Percentiles rank a stretch among this genome's conserved stretches.
Conservation (phyloP, 108 stramenopile species). For the Cyclostephanos invisitatus region DNA sequence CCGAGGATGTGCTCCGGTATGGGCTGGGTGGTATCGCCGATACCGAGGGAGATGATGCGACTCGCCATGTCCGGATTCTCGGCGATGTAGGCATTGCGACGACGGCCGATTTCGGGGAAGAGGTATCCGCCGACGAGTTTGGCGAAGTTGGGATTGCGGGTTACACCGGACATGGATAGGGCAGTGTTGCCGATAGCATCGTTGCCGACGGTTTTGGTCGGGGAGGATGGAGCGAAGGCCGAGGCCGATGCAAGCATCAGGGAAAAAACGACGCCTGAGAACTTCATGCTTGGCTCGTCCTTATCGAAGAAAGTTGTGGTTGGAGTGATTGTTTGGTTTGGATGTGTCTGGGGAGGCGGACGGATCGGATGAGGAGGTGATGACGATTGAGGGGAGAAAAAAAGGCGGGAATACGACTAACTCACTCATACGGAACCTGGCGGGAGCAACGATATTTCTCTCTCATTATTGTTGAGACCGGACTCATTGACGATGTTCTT, state of each 20-base stretch:
- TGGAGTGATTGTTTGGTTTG: not conserved
- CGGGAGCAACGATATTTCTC: too few species aligned
- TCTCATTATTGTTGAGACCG: too few species aligned
- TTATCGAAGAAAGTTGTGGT: not conserved
- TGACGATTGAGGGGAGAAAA: too few species aligned
- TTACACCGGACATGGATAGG: slow-evolving; percentile 61
- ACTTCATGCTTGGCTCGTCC: slow-evolving; percentile 38
- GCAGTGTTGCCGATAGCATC: slow-evolving; percentile 11
- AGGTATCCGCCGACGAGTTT: slow-evolving; percentile 91
- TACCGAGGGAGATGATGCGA: slow-evolving; percentile 92
- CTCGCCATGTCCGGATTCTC: slow-evolving; percentile 92
- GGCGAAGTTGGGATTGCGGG: slow-evolving; percentile 88
- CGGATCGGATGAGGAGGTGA: too few species aligned
- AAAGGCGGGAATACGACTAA: too few species aligned
- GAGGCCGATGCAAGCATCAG: slow-evolving; percentile 39
- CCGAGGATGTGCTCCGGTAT: slow-evolving; percentile 92
- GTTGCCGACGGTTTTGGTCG: slow-evolving; percentile 8
- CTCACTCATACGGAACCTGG: too few species aligned
- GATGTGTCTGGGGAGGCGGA: too few species aligned
- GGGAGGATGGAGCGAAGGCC: slow-evolving; percentile 45
- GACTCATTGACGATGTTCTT: too few species aligned
- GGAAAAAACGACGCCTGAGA: slow-evolving; percentile 33
- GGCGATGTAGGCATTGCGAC: slow-evolving; percentile 88
- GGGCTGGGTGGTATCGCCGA: slow-evolving; percentile 97
- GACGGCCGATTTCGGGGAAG: slow-evolving; percentile 97